These are phyloP conservation scores for Mycena capillaripes DNA, from an alignment of 768 basidiomycete species.

Conservation along the genomic window DNA sequence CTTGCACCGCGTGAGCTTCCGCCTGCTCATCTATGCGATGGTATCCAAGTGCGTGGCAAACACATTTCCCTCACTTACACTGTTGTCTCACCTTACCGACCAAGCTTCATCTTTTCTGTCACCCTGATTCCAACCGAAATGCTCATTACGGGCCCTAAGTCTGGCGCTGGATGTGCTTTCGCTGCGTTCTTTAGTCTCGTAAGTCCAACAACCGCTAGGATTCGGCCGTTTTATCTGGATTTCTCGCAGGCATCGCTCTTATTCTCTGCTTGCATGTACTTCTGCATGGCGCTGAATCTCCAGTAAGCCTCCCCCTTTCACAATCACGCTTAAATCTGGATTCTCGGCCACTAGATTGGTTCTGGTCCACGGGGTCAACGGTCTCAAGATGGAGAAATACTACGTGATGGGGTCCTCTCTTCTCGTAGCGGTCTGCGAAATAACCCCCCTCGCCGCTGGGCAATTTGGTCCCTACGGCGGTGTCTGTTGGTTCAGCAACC, in stretches of 20 bases:
- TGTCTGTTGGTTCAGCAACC: constrained; percentile 4
- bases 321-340: too few relatives aligned
- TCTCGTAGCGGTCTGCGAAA: background rate
- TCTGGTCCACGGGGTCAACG: background rate
- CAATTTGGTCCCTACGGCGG: background rate
- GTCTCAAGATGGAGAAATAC: background rate
- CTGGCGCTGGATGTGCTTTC: background rate
- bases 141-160: background rate
- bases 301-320: background rate
- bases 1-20: too few relatives aligned
- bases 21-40: constrained; percentile 8
- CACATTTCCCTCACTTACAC: too few relatives aligned
- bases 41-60: constrained; percentile 10
- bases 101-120: too few relatives aligned
- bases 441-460: background rate
- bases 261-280: constrained; percentile 14
- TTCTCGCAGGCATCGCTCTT: background rate
- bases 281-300: constrained; percentile 13
- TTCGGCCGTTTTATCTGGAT: too few relatives aligned
- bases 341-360: background rate
- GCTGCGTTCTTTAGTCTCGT: background rate
- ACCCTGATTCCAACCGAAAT: too few relatives aligned
- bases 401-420: too few relatives aligned
- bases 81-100: too few relatives aligned
- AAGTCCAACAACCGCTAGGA: too few relatives aligned